Percentiles rank a stretch among this genome's conserved stretches.
Evolutionary conservation across 805 yeast species (phyloP).

Genomic region (Torulaspora maleeae): DNA sequence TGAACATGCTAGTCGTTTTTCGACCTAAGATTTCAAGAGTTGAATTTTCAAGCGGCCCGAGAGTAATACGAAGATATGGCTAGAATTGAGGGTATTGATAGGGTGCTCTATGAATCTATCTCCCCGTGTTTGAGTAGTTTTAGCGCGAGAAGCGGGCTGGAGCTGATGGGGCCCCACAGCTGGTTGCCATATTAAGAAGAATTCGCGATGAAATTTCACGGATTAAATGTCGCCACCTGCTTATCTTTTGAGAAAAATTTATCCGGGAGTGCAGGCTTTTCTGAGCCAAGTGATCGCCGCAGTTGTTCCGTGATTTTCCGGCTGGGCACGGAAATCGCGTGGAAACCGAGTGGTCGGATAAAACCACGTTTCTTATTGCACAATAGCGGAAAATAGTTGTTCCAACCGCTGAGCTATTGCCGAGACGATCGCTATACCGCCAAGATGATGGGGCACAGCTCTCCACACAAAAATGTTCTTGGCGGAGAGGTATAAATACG

Average conservation of each 20-base stretch:
- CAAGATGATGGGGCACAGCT: neutral
- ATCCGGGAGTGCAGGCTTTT: conserved; percentile 2
- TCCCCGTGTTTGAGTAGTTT: conserved; percentile 2
- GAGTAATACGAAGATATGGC: too few relatives aligned
- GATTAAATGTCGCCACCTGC: conserved; percentile 6
- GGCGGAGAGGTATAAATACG: conserved; percentile 10
- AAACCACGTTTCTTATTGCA: conserved; percentile 1
- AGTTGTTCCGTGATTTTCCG: conserved; percentile 6
- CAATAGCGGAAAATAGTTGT: conserved; percentile 7
- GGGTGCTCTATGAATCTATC: neutral
- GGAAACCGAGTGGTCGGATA: neutral
- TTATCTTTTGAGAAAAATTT: neutral
- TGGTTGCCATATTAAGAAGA: neutral
- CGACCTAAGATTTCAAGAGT: too few relatives aligned
- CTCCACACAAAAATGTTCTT: neutral
- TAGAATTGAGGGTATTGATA: neutral
- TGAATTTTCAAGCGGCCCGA: too few relatives aligned
- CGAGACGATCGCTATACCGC: neutral
- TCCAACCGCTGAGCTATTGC: conserved; percentile 5
- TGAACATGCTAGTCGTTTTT: neutral
- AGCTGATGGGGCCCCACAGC: conserved; percentile 7
- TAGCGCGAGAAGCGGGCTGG: neutral
- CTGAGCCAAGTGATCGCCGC: neutral
- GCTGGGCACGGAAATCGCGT: neutral
- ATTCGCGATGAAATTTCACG: neutral